Conservation (phyloP, 306 rosid species). For the Potentilla sterilis region DNA sequence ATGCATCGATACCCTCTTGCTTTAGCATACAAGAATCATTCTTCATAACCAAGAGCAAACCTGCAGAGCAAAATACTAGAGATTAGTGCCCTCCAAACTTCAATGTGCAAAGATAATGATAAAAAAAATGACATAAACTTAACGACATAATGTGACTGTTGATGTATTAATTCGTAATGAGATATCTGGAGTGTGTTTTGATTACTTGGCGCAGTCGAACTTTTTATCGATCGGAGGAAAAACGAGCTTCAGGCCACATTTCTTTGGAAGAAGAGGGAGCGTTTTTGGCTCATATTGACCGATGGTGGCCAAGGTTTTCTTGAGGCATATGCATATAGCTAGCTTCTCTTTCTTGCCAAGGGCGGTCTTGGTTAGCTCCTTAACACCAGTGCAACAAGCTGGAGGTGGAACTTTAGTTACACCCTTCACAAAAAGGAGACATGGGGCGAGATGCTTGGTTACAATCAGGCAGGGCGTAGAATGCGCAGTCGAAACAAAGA, state of each 20-base stretch:
- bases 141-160: neutral
- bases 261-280: slow-evolving; percentile 17
- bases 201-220: slow-evolving; percentile 32
- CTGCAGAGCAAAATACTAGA: slow-evolving; percentile 1
- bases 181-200: neutral
- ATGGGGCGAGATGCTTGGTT: neutral
- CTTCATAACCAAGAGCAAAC: neutral
- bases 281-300: neutral
- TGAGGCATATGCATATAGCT: slow-evolving; percentile 26
- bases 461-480: slow-evolving; percentile 11
- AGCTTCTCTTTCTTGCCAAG: slow-evolving; percentile 15
- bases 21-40: neutral
- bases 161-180: neutral
- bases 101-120: neutral
- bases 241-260: slow-evolving; percentile 20
- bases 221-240: slow-evolving; percentile 30
- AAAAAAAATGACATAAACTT: neutral
- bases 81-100: neutral
- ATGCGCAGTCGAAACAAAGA: slow-evolving; percentile 11
- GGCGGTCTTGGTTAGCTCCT: neutral
- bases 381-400: slow-evolving; percentile 27
- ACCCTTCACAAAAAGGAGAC: slow-evolving; percentile 11
- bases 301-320: neutral
- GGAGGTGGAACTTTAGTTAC: slow-evolving; percentile 7
- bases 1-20: neutral